Conservation (phyloP, 148 eudicot species). For the Linanthus parryae region DNA sequence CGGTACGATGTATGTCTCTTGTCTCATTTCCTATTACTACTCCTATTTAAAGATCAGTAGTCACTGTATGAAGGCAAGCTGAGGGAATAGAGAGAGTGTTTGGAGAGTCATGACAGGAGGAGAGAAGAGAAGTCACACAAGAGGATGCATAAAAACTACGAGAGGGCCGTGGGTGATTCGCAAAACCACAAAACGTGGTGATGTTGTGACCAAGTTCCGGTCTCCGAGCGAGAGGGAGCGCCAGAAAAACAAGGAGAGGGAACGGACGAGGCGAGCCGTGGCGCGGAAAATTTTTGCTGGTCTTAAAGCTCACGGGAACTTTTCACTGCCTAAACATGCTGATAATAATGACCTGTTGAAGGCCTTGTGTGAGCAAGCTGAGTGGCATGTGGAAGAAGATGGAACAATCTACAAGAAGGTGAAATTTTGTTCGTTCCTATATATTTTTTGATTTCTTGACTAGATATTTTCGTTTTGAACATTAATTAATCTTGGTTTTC, state of each 20-base stretch:
- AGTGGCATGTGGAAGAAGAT: conserved; percentile 36
- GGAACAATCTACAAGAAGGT: conserved; percentile 28
- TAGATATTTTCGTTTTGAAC: no score
- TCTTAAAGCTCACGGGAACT: conserved; percentile 26
- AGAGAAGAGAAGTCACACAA: conserved; percentile 1
- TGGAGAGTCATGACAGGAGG: no score
- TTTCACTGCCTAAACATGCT: conserved; percentile 29
- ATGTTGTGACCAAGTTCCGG: conserved; percentile 20
- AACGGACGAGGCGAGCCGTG: conserved; percentile 19
- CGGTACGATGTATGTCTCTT: no score
- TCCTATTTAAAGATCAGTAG: no score
- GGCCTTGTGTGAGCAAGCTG: conserved; percentile 43
- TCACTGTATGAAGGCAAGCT: no score
- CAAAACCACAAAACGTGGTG: conserved; percentile 19
- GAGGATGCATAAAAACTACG: conserved; percentile 25
- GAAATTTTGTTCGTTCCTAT: background rate
- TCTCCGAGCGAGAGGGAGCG: conserved; percentile 28
- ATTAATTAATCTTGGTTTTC: no score
- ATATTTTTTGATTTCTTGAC: no score
- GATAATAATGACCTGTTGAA: conserved; percentile 27
- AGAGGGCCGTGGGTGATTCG: conserved; percentile 36
- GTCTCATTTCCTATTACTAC: no score
- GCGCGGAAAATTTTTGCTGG: conserved; percentile 28
- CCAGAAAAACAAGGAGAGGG: conserved; percentile 33
- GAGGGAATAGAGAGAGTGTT: no score